Percentiles rank a stretch among this genome's conserved stretches.
phyloP scores from a whole-genome alignment of 2,329 filamentous ascomycete genomes.

The Magnaporthales sp. region DNA sequence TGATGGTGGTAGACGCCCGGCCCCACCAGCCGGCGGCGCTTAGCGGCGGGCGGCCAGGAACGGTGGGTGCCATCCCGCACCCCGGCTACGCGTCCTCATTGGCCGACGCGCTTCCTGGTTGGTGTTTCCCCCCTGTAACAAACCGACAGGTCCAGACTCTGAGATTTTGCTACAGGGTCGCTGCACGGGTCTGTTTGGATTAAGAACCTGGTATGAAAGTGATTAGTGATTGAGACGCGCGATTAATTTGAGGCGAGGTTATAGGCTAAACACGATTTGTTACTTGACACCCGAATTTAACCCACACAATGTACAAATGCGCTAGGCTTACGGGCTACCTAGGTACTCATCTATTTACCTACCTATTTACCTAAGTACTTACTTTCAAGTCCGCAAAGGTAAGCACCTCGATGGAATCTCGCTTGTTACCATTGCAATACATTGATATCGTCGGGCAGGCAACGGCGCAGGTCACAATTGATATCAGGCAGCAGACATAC shows the following conservation, averaged over 20 bases:
- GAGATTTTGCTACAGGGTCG: not conserved
- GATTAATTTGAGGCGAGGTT: not conserved
- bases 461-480: too few species aligned
- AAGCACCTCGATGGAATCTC: too few species aligned
- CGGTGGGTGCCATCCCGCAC: not conserved
- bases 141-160: not conserved
- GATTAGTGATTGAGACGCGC: not conserved
- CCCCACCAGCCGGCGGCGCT: slow-evolving; percentile 1
- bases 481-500: too few species aligned
- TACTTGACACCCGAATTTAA: too few species aligned
- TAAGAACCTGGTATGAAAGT: not conserved
- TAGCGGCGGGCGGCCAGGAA: not conserved
- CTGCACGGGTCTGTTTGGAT: not conserved
- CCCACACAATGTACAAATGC: too few species aligned
- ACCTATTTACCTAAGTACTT: too few species aligned
- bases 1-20: not conserved
- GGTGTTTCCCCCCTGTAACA: not conserved
- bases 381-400: too few species aligned
- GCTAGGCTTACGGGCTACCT: too few species aligned
- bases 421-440: too few species aligned
- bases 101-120: not conserved
- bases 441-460: too few species aligned
- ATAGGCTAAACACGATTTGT: too few species aligned
- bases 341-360: too few species aligned
- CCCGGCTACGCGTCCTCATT: not conserved